A percentile compares a stretch with the other conserved stretches of the same genome.
Evolutionary conservation across 768 basidiomycete genomes (phyloP).

Genomic region (Amanita molliuscula): DNA sequence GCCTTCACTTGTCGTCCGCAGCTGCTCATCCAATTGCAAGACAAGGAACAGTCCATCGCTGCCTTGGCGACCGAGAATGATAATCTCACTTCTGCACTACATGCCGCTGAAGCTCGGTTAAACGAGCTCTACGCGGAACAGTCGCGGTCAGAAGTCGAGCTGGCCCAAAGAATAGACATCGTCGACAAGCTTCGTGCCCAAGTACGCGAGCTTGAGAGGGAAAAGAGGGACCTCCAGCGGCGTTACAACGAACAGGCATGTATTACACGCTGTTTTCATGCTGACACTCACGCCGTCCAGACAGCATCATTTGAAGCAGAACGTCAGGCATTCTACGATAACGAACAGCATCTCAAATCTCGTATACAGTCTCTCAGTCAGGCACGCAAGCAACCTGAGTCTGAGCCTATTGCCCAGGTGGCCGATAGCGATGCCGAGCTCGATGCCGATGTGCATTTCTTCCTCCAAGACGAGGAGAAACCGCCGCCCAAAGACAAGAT

Average conservation of each 20-base stretch:
- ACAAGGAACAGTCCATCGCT: constrained; percentile 64
- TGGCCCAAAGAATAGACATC: constrained; percentile 75
- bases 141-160: constrained; percentile 68
- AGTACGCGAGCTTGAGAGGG: constrained; percentile 80
- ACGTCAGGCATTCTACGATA: constrained; percentile 86
- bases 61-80: constrained; percentile 55
- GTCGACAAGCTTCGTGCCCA: constrained; percentile 73
- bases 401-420: constrained; percentile 21
- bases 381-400: constrained; percentile 45
- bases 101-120: constrained; percentile 60
- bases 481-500: constrained; percentile 1
- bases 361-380: constrained; percentile 76
- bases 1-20: constrained; percentile 17
- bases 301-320: constrained; percentile 86
- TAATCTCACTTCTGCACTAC: constrained; percentile 51
- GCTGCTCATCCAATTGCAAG: constrained; percentile 70
- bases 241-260: constrained; percentile 84
- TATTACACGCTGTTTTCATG: not conserved
- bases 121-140: constrained; percentile 78
- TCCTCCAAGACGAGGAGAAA: constrained; percentile 13
- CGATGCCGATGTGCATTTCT: constrained; percentile 20
- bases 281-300: constrained; percentile 27
- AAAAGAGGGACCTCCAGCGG: constrained; percentile 73
- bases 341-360: constrained; percentile 87
- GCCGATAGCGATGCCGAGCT: constrained; percentile 31